Base-by-base conservation (phyloP, 441 rosid genomes). In the Gossypium schwendimanii region DNA sequence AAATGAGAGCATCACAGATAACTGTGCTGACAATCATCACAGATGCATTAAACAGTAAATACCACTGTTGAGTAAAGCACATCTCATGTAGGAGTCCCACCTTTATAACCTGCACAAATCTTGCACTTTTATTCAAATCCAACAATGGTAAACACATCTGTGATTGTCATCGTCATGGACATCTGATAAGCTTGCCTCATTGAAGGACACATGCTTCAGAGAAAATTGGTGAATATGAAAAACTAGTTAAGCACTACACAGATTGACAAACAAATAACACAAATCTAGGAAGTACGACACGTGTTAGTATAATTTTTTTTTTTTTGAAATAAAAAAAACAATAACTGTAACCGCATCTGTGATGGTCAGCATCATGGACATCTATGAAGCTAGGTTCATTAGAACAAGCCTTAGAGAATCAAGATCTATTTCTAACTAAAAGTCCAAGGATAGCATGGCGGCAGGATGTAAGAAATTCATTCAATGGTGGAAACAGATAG, bases 161-260 rank as follows among this genome's bases (percentile, higher is more conserved):
- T 60, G 72, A 75, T 72, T 69, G 74, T 70, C 8, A 70, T 70
- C 50, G 14, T 79, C 81, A 73, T 60, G 71, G 77, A 76, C 9
- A 60, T 72, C 77, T 63, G 76, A 64, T 9, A 76, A 49, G 67
- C 61, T 72, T 73, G 75, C 71, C 73, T 71, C 72, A 78, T 41
- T 73, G 75, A 72, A 79, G 66, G 39, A 39, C 50, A 78, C 24
- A 28, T 76, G 80, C 80, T 73, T 71, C 84, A 74, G 44, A 65
- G 63, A 72, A 67, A 79, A 73, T 74, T 80, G 74, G 57, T 70
- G 59, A 76, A 72, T 71, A 74, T 72, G 72, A 78, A 76, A 83
- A 55, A 66, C 65, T 47, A 36, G 74, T 81, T 75, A 78, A 78
- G 57, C 54, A 67, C 31, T 14, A 50, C 69, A 79, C 54, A 78